phyloP scores from a whole-genome alignment of 202 grass and related monocot genomes.

The Bolboschoenoplectus hybrid region DNA sequence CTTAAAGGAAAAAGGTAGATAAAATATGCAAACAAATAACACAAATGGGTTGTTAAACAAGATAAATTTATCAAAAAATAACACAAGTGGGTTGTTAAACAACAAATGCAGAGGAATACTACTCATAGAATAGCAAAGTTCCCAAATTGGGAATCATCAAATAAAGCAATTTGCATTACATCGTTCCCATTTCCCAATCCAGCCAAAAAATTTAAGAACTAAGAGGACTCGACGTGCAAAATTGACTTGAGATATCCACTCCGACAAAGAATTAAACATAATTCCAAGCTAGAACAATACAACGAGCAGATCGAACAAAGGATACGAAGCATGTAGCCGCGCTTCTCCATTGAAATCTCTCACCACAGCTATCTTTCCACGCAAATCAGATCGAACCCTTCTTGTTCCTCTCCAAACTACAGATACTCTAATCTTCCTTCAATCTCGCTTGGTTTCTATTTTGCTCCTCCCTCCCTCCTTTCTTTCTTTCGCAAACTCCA shows the following conservation, averaged over 20 bases:
- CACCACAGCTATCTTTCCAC: neutral
- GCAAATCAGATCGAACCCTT: slow-evolving; percentile 17
- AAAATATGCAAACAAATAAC: neutral
- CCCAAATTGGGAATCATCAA: slow-evolving; percentile 25
- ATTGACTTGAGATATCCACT: neutral
- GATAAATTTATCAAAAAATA: neutral
- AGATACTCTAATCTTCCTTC: neutral
- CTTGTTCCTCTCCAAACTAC: neutral
- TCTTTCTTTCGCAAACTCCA: too few species aligned
- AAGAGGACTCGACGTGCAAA: neutral
- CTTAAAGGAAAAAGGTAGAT: neutral
- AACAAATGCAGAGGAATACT: neutral
- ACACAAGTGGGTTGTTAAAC: neutral
- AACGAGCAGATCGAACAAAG: slow-evolving; percentile 40
- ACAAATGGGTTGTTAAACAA: neutral
- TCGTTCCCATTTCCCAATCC: neutral
- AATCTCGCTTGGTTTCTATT: neutral
- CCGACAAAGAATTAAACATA: neutral
- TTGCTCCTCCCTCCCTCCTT: neutral
- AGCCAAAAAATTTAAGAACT: neutral
- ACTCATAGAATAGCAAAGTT: neutral
- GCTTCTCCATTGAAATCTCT: slow-evolving; percentile 66
- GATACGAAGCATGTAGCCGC: slow-evolving; percentile 97
- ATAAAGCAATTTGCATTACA: neutral
- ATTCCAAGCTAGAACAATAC: neutral